Base-by-base conservation (phyloP, 768 basidiomycete species). In the Fibroporia radiculosa region DNA sequence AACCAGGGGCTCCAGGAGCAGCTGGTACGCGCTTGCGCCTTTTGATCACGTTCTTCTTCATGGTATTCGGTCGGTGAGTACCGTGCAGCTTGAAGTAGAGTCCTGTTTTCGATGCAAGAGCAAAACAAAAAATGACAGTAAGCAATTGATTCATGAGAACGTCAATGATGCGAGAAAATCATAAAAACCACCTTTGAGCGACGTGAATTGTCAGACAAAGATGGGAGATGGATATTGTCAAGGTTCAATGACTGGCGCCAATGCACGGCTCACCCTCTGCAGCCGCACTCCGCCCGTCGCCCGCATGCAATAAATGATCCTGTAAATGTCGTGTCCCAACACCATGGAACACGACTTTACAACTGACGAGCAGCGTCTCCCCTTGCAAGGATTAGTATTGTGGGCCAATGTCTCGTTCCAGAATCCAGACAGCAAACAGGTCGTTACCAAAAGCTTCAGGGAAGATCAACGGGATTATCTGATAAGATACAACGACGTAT, bases 31-130 rank as follows among this genome's bases (percentile, higher is more conserved):
- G 84, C 67, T 98, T 98, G 53, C 96, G 75, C 26, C 96, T 79
- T 69, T 99, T 99, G 75, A 99, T 99, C 54, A 96, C 91, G 3
- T 90, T 87, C 72, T 98, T 97, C 68, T 96, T 98, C 93, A 99
- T 95, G 50, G 92, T 90, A 52, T 93, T 93, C 29, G 96, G 96
- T 28, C 96, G 81, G 57, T 97, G 93, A 2, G 89, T 90, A 38
- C 93, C 92, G 69, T 99, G 96, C 11, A 99, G 76, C 67, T 99
- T 98, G 75, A 91, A 96, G 69, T 98, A 99, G 7, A 99, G 77
- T 45, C 95, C 95, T 97, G 58, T 41, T 22, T 25, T 18, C 42
- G 42, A 44, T 16, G 20, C 26, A 45, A 37, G 44, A 19, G n/a
- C 13, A 24, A 16, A 29, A 29, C 7, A 24, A 20, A 29, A 42